These are phyloP conservation scores for Cerioporus squamosus DNA, from an alignment of 1,284 basidiomycete genomes.

Conservation along the genomic window DNA sequence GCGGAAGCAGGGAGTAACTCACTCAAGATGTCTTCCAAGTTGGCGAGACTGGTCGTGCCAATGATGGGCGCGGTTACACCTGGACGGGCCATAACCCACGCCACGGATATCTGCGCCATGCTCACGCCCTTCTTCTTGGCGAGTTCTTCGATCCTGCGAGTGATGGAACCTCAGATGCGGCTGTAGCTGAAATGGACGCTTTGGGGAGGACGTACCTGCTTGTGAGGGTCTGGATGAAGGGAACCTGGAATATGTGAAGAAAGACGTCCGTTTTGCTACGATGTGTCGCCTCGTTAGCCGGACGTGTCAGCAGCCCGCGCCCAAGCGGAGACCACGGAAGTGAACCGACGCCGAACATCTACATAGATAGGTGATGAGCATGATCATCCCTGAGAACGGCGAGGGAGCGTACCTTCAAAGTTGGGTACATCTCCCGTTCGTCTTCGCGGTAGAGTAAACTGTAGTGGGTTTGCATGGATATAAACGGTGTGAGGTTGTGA, in stretches of 20 bases:
- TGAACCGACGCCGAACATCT: slow-evolving; percentile 42
- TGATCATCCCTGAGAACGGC: slow-evolving; percentile 36
- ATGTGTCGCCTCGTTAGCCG: slow-evolving; percentile 29
- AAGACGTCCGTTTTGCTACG: slow-evolving; percentile 31
- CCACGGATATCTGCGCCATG: slow-evolving; percentile 31
- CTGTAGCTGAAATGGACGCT: no score
- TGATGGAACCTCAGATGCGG: no score
- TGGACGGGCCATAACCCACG: slow-evolving; percentile 19
- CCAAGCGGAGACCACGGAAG: slow-evolving; percentile 49
- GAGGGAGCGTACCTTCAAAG: slow-evolving; percentile 29
- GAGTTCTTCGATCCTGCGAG: slow-evolving; percentile 47
- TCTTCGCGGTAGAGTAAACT: slow-evolving; percentile 51
- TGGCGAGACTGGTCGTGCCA: slow-evolving; percentile 53
- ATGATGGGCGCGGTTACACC: slow-evolving; percentile 57
- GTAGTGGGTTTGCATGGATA: slow-evolving; percentile 59
- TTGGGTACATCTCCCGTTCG: slow-evolving; percentile 56
- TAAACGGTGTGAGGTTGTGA: slow-evolving; percentile 51
- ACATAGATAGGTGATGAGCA: slow-evolving; percentile 49
- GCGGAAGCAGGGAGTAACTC: slow-evolving; percentile 1
- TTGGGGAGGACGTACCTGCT: slow-evolving; percentile 16
- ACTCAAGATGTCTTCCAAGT: slow-evolving; percentile 55
- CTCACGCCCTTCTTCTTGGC: slow-evolving; percentile 40
- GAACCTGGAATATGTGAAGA: slow-evolving; percentile 11
- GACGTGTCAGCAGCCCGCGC: slow-evolving; percentile 40
- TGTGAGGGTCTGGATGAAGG: background rate